These are phyloP conservation scores for Phoma sp. DNA, from an alignment of 2,329 filamentous ascomycete genomes.

Conservation along the genomic window DNA sequence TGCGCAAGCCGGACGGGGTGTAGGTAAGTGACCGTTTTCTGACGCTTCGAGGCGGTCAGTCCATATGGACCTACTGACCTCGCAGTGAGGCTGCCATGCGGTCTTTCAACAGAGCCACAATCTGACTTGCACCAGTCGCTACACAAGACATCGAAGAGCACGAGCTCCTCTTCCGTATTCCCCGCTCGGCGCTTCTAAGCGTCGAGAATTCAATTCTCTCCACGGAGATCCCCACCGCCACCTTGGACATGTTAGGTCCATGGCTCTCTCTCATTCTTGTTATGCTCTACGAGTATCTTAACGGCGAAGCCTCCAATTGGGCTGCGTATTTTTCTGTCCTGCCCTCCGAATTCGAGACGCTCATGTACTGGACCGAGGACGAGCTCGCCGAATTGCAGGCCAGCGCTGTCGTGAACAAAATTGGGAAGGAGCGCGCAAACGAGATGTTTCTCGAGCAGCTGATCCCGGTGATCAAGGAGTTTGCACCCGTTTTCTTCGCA, in stretches of 20 bases:
- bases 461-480: slow-evolving; percentile 59
- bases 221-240: slow-evolving; percentile 54
- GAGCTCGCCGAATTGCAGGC: slow-evolving; percentile 79
- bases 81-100: too few species aligned
- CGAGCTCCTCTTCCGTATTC: slow-evolving; percentile 81
- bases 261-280: slow-evolving; percentile 73
- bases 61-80: background rate
- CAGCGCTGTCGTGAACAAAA: slow-evolving; percentile 76
- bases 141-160: slow-evolving; percentile 73
- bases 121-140: slow-evolving; percentile 65
- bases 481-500: slow-evolving; percentile 49
- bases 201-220: slow-evolving; percentile 74
- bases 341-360: slow-evolving; percentile 75
- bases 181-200: slow-evolving; percentile 74
- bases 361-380: slow-evolving; percentile 84
- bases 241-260: slow-evolving; percentile 51
- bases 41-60: background rate
- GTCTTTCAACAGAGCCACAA: background rate
- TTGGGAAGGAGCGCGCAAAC: slow-evolving; percentile 77
- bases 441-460: slow-evolving; percentile 68
- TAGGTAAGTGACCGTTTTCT: slow-evolving; percentile 59
- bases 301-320: slow-evolving; percentile 71
- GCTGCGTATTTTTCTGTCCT: slow-evolving; percentile 79
- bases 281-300: slow-evolving; percentile 78
- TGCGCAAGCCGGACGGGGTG: slow-evolving; percentile 65